Percentiles rank a stretch among this genome's conserved stretches.
phyloP scores from a whole-genome alignment of 345 rosid genomes.

The Hibiscus syriacus region DNA sequence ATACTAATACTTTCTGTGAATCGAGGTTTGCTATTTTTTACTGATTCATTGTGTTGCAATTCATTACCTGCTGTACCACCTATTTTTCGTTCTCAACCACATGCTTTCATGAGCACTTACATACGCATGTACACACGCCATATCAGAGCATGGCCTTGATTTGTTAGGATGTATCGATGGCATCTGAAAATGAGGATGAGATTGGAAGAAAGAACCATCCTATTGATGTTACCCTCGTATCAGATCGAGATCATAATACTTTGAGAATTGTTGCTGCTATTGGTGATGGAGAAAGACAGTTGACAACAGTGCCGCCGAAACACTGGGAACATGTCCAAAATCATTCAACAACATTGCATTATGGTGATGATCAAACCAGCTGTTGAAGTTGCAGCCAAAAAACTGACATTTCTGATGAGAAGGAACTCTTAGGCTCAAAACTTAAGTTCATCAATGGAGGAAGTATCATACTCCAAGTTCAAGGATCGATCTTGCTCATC shows the following conservation, averaged over 20 bases:
- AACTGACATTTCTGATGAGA: slow-evolving; percentile 1
- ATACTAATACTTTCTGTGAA: background rate
- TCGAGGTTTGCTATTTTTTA: background rate
- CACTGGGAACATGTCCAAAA: slow-evolving; percentile 7
- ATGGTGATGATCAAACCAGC: slow-evolving; percentile 1
- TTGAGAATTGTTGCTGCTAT: background rate
- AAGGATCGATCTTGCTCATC: too few relatives aligned
- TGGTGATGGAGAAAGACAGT: slow-evolving; percentile 6
- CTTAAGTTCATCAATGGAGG: too few relatives aligned
- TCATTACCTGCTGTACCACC: background rate
- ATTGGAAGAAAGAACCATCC: slow-evolving; percentile 1
- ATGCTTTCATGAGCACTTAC: background rate
- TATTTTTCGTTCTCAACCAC: background rate
- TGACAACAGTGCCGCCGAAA: background rate
- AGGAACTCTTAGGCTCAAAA: too few relatives aligned
- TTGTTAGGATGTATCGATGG: background rate
- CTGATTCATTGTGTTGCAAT: background rate
- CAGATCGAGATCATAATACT: background rate
- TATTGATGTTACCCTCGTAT: background rate
- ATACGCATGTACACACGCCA: background rate
- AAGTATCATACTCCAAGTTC: too few relatives aligned
- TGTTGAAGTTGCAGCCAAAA: slow-evolving; percentile 9
- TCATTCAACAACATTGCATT: background rate
- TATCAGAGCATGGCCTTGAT: background rate
- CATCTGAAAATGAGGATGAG: background rate